Evolutionary conservation across 805 yeast genomes (phyloP).

Genomic region (Metschnikowia continentalis): DNA sequence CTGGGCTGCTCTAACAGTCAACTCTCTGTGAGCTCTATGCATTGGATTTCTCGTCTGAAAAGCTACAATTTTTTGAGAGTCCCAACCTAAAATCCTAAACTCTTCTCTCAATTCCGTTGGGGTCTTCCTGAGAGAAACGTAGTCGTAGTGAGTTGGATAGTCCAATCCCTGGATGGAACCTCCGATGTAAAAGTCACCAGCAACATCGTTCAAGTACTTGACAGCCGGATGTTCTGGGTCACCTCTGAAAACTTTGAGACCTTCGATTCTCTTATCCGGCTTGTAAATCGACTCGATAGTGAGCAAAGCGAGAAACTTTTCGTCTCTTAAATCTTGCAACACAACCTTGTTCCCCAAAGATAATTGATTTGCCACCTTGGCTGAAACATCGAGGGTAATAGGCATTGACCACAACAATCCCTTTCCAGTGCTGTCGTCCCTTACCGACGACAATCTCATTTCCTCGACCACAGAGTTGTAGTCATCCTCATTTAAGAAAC

Average conservation of each 20-base stretch:
- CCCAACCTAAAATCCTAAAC: conserved; percentile 79
- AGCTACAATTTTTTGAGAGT: conserved; percentile 71
- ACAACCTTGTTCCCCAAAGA: conserved; percentile 60
- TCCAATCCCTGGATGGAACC: conserved; percentile 81
- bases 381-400: conserved; percentile 75
- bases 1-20: conserved; percentile 95
- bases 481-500: conserved; percentile 63
- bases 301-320: conserved; percentile 72
- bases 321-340: conserved; percentile 78
- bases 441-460: conserved; percentile 58
- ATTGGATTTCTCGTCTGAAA: conserved; percentile 98
- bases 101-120: conserved; percentile 88
- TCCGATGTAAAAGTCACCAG: conserved; percentile 84
- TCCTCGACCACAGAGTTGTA: conserved; percentile 64
- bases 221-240: conserved; percentile 97
- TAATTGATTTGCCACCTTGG: conserved; percentile 42
- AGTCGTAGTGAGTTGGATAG: conserved; percentile 86
- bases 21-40: conserved; percentile 97
- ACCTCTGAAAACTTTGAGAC: conserved; percentile 85
- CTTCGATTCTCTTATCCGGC: conserved; percentile 79
- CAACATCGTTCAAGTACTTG: conserved; percentile 62
- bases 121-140: conserved; percentile 79
- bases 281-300: conserved; percentile 74
- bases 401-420: conserved; percentile 92
- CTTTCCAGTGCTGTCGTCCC: conserved; percentile 28